Conservation (phyloP, 2,329 filamentous ascomycete genomes). For the Fusarium euwallaceae region DNA sequence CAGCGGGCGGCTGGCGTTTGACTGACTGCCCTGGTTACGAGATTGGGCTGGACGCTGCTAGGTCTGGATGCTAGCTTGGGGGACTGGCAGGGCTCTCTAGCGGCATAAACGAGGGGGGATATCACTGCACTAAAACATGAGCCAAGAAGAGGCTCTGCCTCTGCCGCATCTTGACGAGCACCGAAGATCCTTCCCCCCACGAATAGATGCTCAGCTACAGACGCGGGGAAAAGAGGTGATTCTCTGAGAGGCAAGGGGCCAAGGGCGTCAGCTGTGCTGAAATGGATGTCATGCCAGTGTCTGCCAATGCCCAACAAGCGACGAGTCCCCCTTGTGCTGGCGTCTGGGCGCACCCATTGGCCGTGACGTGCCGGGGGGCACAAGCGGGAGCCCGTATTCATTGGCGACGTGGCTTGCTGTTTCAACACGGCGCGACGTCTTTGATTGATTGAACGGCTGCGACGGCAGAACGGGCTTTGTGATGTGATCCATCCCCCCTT, state of each 20-base stretch:
- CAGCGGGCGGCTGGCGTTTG: conserved; percentile 19
- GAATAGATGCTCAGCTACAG: conserved; percentile 26
- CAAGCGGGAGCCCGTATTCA: conserved; percentile 40
- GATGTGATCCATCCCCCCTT: conserved; percentile 25
- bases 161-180: conserved; percentile 17
- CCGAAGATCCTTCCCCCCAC: conserved; percentile 6
- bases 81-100: conserved; percentile 5
- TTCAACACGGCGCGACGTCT: conserved; percentile 13
- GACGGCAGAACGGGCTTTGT: conserved; percentile 12
- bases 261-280: conserved; percentile 2
- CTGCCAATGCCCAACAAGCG: conserved; percentile 11
- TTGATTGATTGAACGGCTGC: conserved; percentile 28
- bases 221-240: conserved; percentile 26
- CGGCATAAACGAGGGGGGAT: conserved; percentile 27
- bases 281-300: conserved; percentile 5
- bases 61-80: neutral
- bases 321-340: conserved; percentile 27
- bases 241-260: conserved; percentile 2
- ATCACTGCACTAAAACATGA: conserved; percentile 10
- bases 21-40: conserved; percentile 13
- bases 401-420: conserved; percentile 37
- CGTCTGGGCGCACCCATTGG: conserved; percentile 32
- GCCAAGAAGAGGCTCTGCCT: conserved; percentile 36
- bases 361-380: conserved; percentile 11
- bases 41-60: neutral